Base-by-base conservation (phyloP, 306 rosid genomes). In the Ochetophila trinervis region DNA sequence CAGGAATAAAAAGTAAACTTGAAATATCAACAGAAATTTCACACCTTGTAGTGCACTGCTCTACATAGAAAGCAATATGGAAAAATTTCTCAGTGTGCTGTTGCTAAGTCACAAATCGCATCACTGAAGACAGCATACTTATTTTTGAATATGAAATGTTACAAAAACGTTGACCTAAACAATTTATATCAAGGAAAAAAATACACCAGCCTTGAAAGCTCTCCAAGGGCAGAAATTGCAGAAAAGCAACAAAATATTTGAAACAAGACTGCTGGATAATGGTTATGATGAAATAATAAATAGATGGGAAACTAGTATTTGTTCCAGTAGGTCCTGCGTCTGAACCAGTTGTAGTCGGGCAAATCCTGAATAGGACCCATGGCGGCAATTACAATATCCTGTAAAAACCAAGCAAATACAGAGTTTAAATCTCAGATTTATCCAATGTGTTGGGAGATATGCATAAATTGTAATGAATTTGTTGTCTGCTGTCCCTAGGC, bases 311-410 rank as follows among this genome's bases (percentile, higher is more conserved):
- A 74, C 91, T 89, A 91, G 63, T 92, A 89, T 58, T 96, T 87
- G 90, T 89, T 89, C 98, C 98, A 89, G 92, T 87, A 92, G 65
- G 98, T 92, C 79, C 98, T 80, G 86, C 96, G 95, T 78, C 98
- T 92, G 88, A 92, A 92, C 95, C 92, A 82, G 85, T 92, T 92
- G 88, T 89, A 92, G 82, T 92, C 96, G 0, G 95, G 98, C 79
- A 92, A 79, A 20, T 70, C 66, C 68, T 84, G 88, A 79, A 92
- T 66, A 6, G 98, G 98, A 53, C 98, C 98, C 87, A 89, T 58
- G 10, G 98, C 96, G 13, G 96, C 95, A 72, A 92, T 92, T 30
- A 90, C 96, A 62, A 92, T 12, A 77, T 92, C 98, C 98, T 92
- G 86, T 64, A 2, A 61, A 37, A 30, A 70, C 36, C 16, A 71